These are phyloP conservation scores for Trametes coccinea DNA, from an alignment of 768 basidiomycete species.

Conservation along the genomic window DNA sequence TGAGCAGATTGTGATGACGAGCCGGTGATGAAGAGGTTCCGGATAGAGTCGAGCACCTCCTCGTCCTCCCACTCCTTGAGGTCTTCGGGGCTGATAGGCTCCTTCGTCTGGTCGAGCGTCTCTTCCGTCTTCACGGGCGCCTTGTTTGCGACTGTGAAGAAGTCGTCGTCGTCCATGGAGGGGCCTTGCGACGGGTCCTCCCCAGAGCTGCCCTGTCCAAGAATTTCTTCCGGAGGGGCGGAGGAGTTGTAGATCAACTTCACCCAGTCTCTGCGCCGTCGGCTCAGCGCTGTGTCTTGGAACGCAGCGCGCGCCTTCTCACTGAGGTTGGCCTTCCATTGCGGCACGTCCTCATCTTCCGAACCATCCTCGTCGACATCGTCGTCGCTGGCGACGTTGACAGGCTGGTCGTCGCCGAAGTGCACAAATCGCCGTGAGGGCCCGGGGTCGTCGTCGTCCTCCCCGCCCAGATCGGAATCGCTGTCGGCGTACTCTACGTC, in stretches of 20 bases:
- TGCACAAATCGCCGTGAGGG: slow-evolving; percentile 34
- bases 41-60: slow-evolving; percentile 81
- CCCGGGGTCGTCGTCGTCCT: slow-evolving; percentile 35
- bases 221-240: slow-evolving; percentile 68
- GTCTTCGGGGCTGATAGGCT: slow-evolving; percentile 45
- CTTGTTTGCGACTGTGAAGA: slow-evolving; percentile 62
- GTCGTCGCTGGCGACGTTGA: slow-evolving; percentile 49
- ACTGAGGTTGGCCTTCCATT: slow-evolving; percentile 74
- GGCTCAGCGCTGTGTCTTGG: slow-evolving; percentile 37
- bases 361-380: slow-evolving; percentile 43
- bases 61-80: slow-evolving; percentile 84
- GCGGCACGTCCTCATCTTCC: slow-evolving; percentile 48
- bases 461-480: slow-evolving; percentile 69
- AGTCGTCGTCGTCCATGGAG: slow-evolving; percentile 62
- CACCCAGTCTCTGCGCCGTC: slow-evolving; percentile 71
- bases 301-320: slow-evolving; percentile 49
- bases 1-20: slow-evolving; percentile 35
- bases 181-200: slow-evolving; percentile 22
- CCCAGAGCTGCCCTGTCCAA: slow-evolving; percentile 27
- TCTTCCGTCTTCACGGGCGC: slow-evolving; percentile 43
- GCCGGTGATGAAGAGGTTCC: slow-evolving; percentile 90
- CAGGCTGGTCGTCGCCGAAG: slow-evolving; percentile 52
- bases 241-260: slow-evolving; percentile 77
- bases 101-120: slow-evolving; percentile 71
- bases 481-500: slow-evolving; percentile 73